phyloP scores from a whole-genome alignment of 2,329 filamentous ascomycete genomes.

The Ophiostoma quercus region DNA sequence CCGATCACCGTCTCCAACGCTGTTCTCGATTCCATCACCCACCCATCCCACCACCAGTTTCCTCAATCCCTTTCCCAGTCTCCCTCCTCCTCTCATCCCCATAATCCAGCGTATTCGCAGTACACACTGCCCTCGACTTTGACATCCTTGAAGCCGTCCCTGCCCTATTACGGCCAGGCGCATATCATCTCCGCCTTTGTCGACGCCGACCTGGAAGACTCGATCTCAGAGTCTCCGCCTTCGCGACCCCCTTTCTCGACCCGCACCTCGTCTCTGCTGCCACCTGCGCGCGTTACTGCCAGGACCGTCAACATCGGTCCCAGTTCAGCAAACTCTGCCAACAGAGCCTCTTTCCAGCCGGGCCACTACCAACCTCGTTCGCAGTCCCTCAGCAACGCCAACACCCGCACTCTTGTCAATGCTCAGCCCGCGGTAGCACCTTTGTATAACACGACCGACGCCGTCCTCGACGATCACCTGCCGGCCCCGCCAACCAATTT shows the following conservation, averaged over 20 bases:
- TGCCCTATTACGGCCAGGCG: conserved; percentile 11
- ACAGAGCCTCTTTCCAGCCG: neutral
- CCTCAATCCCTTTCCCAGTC: conserved; percentile 2
- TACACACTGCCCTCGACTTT: neutral
- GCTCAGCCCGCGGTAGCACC: conserved; percentile 18
- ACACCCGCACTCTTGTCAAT: conserved; percentile 25
- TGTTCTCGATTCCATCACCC: conserved; percentile 18
- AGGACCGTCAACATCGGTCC: conserved; percentile 8
- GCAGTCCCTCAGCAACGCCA: conserved; percentile 22
- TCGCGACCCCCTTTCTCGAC: conserved; percentile 34
- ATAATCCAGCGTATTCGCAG: neutral
- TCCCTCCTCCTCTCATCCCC: neutral
- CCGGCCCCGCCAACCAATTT: neutral
- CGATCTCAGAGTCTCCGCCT: conserved; percentile 10
- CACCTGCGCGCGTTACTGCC: conserved; percentile 34
- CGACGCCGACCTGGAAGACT: conserved; percentile 13
- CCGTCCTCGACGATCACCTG: neutral
- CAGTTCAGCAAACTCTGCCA: conserved; percentile 9
- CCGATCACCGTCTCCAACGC: conserved; percentile 26
- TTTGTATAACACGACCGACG: neutral
- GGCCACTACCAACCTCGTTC: neutral
- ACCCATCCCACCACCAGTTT: conserved; percentile 14
- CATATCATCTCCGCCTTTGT: conserved; percentile 21
- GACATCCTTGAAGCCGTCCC: neutral
- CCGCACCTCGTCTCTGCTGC: conserved; percentile 43